Base-by-base conservation (phyloP, 2,329 filamentous ascomycete species). In the Zymoseptoria crescenta region DNA sequence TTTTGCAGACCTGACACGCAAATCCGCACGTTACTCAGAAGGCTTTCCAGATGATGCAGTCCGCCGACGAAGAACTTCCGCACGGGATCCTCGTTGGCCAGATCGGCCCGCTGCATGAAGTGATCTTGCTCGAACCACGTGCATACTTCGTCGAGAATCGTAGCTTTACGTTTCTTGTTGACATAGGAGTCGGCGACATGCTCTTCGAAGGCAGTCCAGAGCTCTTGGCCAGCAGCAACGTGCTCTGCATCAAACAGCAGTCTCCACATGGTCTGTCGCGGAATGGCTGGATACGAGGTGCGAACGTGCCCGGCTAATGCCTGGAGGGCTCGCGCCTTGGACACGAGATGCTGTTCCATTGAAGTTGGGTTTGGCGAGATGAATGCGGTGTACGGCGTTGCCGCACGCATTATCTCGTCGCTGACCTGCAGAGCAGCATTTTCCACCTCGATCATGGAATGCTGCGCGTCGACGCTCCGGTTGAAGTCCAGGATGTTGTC, bases 181-280 rank as follows among this genome's bases (percentile, higher is more conserved):
- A 82, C 56, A 20, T 48, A 64, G 28, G 59, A 59, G 55, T 64
- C 56, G 13, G 62, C 79, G 7, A 86, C 80, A 55, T 87, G 87
- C 7, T 79, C 77, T 69, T 96, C 89, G 68, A 96, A 91, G 56
- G 84, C 80, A 62, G 85, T 86, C 91, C 93, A 97, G 45, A 97
- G 80, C 52, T 85, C 80, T 61, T 83, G 81, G 19, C 91, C 90
- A 41, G 91, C 89, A 50, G 87, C 85, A 76, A 97, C 82, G 74
- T 92, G 96, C 73, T 99, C 94, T 0, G 93, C 93, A 68, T 93
- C 86, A 80, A 86, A 89, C n/a, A 99, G 77, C 30, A 99, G 75
- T 62, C 82, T 81, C 91, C 92, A 97, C 65, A 86, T 85, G 1
- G 86, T 86, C 24, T 76, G 77, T 49, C 84, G 83, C 63, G 88